phyloP scores from a whole-genome alignment of 495 filamentous ascomycete species.

The Aspergillus hancockii region DNA sequence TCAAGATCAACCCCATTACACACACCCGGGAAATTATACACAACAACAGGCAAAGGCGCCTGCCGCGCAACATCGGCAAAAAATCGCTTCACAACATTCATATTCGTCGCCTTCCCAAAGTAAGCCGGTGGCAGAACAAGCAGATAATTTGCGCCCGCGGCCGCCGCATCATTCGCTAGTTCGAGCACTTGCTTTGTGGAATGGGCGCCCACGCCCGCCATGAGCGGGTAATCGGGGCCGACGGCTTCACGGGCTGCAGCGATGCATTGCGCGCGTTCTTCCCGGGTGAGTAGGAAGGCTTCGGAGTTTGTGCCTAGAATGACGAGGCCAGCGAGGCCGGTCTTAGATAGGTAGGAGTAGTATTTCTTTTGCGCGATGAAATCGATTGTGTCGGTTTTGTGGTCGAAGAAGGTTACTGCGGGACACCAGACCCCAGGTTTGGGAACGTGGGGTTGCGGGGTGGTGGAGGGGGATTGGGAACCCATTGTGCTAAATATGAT shows the following conservation, averaged over 20 bases:
- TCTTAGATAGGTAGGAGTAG: constrained; percentile 54
- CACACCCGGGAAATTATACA: constrained; percentile 74
- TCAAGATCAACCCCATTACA: constrained; percentile 72
- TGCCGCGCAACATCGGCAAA: constrained; percentile 57
- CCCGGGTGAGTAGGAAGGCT: constrained; percentile 62
- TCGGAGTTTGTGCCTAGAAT: constrained; percentile 68
- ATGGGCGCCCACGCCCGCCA: constrained; percentile 65
- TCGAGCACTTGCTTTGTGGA: constrained; percentile 64
- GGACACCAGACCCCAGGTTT: constrained; percentile 40
- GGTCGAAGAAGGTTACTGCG: constrained; percentile 54
- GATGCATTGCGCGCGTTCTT: constrained; percentile 57
- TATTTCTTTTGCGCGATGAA: constrained; percentile 51
- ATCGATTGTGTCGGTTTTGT: constrained; percentile 51
- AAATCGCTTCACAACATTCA: constrained; percentile 59
- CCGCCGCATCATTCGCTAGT: constrained; percentile 56
- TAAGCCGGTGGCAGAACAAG: constrained; percentile 66
- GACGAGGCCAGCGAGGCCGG: constrained; percentile 58
- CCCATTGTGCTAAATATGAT: constrained; percentile 14
- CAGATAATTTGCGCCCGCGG: constrained; percentile 59
- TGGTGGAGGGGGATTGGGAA: constrained; percentile 14
- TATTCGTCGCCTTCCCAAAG: constrained; percentile 61
- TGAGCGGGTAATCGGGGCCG: constrained; percentile 54
- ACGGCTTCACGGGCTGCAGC: constrained; percentile 52
- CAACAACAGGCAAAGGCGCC: constrained; percentile 56
- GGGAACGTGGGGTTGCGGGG: constrained; percentile 23